phyloP scores from a whole-genome alignment of 129 eudicot species.

The Heracleum sosnowskyi region DNA sequence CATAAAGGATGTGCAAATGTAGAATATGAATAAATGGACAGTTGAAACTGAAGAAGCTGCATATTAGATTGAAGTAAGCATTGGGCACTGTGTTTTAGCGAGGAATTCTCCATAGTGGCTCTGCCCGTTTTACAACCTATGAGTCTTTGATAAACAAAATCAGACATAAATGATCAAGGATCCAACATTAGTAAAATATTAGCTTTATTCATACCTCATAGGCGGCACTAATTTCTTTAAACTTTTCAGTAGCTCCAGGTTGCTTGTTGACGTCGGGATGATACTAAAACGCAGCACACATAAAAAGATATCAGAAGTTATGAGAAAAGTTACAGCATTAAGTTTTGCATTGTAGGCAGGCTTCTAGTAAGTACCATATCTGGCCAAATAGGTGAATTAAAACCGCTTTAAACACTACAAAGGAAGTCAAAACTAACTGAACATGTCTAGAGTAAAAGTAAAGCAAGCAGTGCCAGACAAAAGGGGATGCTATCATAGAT shows the following conservation, averaged over 20 bases:
- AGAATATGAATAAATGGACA: not conserved
- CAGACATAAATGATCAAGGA: not conserved
- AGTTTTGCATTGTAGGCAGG: conserved; percentile 2
- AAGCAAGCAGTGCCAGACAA: not conserved
- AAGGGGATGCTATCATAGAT: not conserved
- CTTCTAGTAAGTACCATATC: not conserved
- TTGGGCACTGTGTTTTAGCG: not conserved
- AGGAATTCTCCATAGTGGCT: not conserved
- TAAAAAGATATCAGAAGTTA: conserved; percentile 18
- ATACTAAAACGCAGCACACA: conserved; percentile 39
- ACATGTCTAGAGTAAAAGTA: not conserved
- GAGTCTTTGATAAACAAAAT: not conserved
- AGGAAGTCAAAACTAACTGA: not conserved
- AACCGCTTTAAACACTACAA: not conserved
- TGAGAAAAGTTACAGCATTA: conserved; percentile 12
- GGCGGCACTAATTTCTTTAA: conserved; percentile 97
- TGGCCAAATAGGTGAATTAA: not conserved
- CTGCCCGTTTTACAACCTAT: not conserved
- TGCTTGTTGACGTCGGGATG: conserved; percentile 98
- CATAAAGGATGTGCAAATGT: not conserved
- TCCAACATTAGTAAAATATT: not conserved
- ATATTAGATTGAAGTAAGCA: not conserved
- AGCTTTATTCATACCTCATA: conserved; percentile 65
- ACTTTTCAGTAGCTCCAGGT: conserved; percentile 97
- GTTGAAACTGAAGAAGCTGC: not conserved